Conservation (phyloP, 352 stramenopile genomes). For the Phytophthora foliorum region DNA sequence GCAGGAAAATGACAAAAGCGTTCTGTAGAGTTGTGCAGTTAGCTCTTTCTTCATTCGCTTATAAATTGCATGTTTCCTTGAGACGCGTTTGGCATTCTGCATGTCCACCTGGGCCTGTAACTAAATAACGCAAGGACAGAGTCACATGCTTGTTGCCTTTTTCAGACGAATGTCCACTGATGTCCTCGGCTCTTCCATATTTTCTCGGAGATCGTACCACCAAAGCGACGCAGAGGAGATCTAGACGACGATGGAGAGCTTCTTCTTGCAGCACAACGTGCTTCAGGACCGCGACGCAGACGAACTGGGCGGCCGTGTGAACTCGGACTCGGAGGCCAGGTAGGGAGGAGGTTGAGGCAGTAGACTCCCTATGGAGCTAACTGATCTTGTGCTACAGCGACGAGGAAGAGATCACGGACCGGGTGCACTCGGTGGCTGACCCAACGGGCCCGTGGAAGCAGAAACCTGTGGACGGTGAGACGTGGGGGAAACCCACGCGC, state of each 20-base stretch:
- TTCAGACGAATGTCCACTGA: conserved; percentile 1
- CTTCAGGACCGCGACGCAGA: conserved; percentile 78
- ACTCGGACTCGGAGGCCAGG: conserved; percentile 85
- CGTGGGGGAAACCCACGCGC: conserved; percentile 57
- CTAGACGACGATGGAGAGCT: conserved; percentile 73
- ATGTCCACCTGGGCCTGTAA: background rate
- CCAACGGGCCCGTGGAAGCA: conserved; percentile 77
- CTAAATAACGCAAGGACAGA: background rate
- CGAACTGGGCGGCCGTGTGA: conserved; percentile 57
- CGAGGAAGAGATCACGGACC: conserved; percentile 66
- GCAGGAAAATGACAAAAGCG: conserved; percentile 33
- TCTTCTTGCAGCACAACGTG: conserved; percentile 84
- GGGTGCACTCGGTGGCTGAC: conserved; percentile 76
- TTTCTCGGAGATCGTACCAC: conserved; percentile 17
- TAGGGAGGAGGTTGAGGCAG: conserved; percentile 21
- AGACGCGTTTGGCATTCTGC: conserved; percentile 7
- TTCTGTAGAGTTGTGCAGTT: conserved; percentile 49
- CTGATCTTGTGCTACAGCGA: conserved; percentile 34
- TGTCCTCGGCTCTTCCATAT: conserved; percentile 21
- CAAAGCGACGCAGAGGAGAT: conserved; percentile 23
- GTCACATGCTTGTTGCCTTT: conserved; percentile 4
- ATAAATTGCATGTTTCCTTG: conserved; percentile 37
- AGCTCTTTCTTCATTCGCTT: conserved; percentile 34
- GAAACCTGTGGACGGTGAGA: conserved; percentile 48
- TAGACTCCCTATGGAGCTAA: background rate